These are phyloP conservation scores for Pezicula carpinea DNA, from an alignment of 2,329 filamentous ascomycete genomes.

Conservation along the genomic window DNA sequence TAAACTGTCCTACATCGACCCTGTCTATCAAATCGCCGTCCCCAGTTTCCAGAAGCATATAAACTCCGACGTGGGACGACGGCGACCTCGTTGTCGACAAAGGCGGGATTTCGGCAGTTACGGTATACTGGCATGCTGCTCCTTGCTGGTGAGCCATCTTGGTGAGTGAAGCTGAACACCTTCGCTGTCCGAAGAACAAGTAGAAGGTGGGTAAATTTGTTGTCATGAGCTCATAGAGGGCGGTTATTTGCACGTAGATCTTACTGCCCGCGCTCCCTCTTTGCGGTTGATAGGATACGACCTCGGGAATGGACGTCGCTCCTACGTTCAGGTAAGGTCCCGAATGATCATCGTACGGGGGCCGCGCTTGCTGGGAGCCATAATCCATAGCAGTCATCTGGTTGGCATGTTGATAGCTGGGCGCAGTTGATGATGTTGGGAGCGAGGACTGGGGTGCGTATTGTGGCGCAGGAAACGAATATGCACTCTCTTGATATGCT, in stretches of 20 bases:
- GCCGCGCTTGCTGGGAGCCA: constrained; percentile 41
- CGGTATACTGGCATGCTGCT: constrained; percentile 62
- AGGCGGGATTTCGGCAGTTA: constrained; percentile 68
- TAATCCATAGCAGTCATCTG: constrained; percentile 29
- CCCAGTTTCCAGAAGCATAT: constrained; percentile 54
- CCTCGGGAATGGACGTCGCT: constrained; percentile 53
- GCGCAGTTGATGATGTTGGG: constrained; percentile 31
- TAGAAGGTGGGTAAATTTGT: constrained; percentile 53
- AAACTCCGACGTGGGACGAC: constrained; percentile 52
- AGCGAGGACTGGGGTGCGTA: constrained; percentile 44
- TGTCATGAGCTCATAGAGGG: constrained; percentile 68
- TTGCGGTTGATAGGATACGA: constrained; percentile 66
- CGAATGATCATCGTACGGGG: constrained; percentile 56
- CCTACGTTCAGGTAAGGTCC: constrained; percentile 62
- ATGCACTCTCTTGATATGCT: constrained; percentile 35
- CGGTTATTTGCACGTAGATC: constrained; percentile 69
- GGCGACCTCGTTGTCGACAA: constrained; percentile 52
- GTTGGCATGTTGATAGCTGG: constrained; percentile 22
- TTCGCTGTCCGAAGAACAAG: constrained; percentile 74
- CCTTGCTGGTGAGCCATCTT: constrained; percentile 53
- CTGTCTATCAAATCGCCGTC: constrained; percentile 44
- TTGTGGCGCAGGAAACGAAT: constrained; percentile 42
- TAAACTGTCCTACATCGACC: constrained; percentile 56
- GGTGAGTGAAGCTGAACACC: constrained; percentile 62
- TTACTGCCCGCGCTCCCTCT: constrained; percentile 66